phyloP scores from a whole-genome alignment of 2,329 filamentous ascomycete species.

The Botrytis squamosa region DNA sequence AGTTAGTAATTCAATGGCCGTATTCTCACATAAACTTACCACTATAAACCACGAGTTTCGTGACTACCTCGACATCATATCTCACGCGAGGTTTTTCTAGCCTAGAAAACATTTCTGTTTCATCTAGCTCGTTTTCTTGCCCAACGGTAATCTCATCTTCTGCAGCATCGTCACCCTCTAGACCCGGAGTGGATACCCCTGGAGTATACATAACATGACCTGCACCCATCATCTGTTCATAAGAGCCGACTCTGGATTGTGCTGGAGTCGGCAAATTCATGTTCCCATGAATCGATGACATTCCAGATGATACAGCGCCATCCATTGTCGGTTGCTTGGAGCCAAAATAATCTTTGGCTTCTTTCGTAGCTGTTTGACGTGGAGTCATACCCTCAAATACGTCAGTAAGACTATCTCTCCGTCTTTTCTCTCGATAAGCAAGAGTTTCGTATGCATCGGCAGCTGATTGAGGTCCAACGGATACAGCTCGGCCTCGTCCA shows the following conservation, averaged over 20 bases:
- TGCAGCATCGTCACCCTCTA: constrained; percentile 42
- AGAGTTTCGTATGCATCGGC: constrained; percentile 95
- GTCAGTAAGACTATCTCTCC: constrained; percentile 54
- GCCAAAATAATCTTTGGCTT: constrained; percentile 25
- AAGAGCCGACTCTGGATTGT: constrained; percentile 55
- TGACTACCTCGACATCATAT: constrained; percentile 98
- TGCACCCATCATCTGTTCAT: constrained; percentile 72
- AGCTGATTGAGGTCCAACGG: constrained; percentile 89
- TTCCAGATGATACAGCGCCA: constrained; percentile 41
- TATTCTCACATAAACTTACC: constrained; percentile 55
- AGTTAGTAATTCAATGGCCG: constrained; percentile 2
- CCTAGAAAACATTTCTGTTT: constrained; percentile 78
- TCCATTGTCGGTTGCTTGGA: constrained; percentile 26
- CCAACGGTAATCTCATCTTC: constrained; percentile 42
- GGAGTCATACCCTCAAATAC: constrained; percentile 27
- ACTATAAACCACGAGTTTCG: constrained; percentile 91
- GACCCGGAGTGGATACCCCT: constrained; percentile 36
- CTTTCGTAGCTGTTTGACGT: constrained; percentile 16
- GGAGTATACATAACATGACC: constrained; percentile 48
- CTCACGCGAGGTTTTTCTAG: constrained; percentile 84
- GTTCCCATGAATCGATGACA: constrained; percentile 40
- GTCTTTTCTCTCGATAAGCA: constrained; percentile 76
- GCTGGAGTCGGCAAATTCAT: constrained; percentile 48
- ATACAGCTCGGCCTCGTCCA: constrained; percentile 74
- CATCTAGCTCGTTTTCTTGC: constrained; percentile 54